Base-by-base conservation (phyloP, 179 eudicot species). In the Heliamphora pulchella region DNA sequence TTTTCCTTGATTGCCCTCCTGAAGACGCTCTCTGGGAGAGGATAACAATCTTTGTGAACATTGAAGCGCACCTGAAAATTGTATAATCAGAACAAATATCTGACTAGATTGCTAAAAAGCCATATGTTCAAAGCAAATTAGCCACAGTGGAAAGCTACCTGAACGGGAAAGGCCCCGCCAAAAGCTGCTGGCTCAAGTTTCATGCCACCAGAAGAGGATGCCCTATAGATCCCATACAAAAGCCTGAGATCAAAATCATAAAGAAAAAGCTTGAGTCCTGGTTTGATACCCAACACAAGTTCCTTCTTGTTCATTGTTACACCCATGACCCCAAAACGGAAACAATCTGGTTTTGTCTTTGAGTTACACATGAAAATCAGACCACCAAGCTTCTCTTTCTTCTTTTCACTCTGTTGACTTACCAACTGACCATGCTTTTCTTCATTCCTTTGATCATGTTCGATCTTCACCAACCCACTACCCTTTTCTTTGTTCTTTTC, bases 111-210 rank as follows among this genome's bases (percentile, higher is more conserved):
- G 75, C 43, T 48, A 71, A 50, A 50, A 15, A 50, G 51, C 58
- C 17, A 71, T 50, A 18, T 9, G 47, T 71, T 71, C 74, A 70
- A 47, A 53, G 74, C 44, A 22, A 5, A 70, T 70, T 22, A 17
- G 11, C 47, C 65, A 51, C 2, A 67, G 64, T 67, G 31, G 18
- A 9, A 69, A 31, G 46, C 7, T 44, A 95, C 98, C 98, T 95
- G 98, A 59, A 91, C 91, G 82, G 98, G 97, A 84, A 93, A 95
- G 78, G 73, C 86, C 41, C 98, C 98, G 65, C 84, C 89, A 86
- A 95, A 95, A 39, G 98, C 97, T 81, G 91, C 85, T 62, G 97
- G 93, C 86, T 93, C 97, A 78, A 95, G 91, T 79, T 87, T 92
- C 89, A 91, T 84, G 78, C 95, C 97, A 85, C 98, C 98, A 80